Percentiles rank a stretch among this genome's conserved stretches.
These are phyloP conservation scores for Lecanicillium sp. DNA, from an alignment of 2,329 filamentous ascomycete genomes.

Conservation along the genomic window DNA sequence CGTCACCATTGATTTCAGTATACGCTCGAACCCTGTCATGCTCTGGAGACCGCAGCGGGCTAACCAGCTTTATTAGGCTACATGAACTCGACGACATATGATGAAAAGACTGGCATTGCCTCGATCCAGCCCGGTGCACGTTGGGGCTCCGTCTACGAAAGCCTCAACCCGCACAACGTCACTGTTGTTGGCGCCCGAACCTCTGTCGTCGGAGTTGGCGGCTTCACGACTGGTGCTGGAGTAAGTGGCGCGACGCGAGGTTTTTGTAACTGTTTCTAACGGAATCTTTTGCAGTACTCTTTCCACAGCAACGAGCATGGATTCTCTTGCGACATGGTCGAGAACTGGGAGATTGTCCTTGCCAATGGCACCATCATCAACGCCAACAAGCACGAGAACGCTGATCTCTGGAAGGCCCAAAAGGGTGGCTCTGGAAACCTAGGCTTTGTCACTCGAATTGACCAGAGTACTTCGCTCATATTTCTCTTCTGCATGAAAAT, in stretches of 20 bases:
- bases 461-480: conserved; percentile 14
- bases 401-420: conserved; percentile 39
- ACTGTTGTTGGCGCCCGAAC: conserved; percentile 39
- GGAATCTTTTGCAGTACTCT: conserved; percentile 26
- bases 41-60: neutral
- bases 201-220: conserved; percentile 26
- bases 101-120: conserved; percentile 23
- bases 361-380: conserved; percentile 35
- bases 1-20: conserved; percentile 25
- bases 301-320: conserved; percentile 29
- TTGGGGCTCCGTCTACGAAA: conserved; percentile 30
- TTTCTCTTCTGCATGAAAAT: neutral
- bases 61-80: conserved; percentile 17
- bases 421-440: conserved; percentile 44
- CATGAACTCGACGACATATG: conserved; percentile 27
- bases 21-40: neutral
- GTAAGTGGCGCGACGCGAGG: too few relatives aligned
- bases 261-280: too few relatives aligned
- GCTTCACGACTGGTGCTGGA: conserved; percentile 24
- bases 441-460: conserved; percentile 31
- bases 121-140: conserved; percentile 33
- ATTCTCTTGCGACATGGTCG: conserved; percentile 35
- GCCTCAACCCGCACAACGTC: conserved; percentile 27
- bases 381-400: conserved; percentile 30
- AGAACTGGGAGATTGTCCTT: conserved; percentile 38